phyloP scores from a whole-genome alignment of 1,284 basidiomycete genomes.

The Marasmius sp. region DNA sequence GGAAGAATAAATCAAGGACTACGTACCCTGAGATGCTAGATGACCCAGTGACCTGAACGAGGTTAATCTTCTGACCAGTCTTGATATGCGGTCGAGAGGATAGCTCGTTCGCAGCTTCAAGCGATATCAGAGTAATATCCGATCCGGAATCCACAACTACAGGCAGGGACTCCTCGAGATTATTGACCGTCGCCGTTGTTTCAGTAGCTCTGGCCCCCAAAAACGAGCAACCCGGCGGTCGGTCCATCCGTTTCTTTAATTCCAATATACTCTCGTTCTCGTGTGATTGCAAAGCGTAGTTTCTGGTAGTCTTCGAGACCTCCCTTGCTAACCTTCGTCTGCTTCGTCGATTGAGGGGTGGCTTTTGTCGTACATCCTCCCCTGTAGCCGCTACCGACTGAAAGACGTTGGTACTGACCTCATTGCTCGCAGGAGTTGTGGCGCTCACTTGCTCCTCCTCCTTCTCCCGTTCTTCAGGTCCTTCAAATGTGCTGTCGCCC shows the following conservation, averaged over 20 bases:
- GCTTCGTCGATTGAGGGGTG: too few relatives aligned
- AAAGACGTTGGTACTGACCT: too few relatives aligned
- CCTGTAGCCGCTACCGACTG: too few relatives aligned
- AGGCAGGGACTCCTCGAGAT: too few relatives aligned
- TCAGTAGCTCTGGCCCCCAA: constrained; percentile 18
- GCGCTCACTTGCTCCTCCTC: too few relatives aligned
- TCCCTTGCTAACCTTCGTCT: background rate
- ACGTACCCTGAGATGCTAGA: constrained; percentile 28
- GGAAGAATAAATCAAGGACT: constrained; percentile 22
- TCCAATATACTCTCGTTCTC: background rate
- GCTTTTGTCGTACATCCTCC: too few relatives aligned
- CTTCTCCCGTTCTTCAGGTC: too few relatives aligned
- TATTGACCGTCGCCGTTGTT: constrained; percentile 10
- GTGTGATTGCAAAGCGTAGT: background rate
- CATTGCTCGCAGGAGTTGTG: too few relatives aligned
- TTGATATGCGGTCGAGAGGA: too few relatives aligned
- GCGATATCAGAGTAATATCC: constrained; percentile 26
- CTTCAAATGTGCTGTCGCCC: too few relatives aligned
- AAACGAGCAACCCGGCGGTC: constrained; percentile 23
- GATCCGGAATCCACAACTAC: constrained; percentile 17
- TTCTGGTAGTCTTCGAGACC: background rate
- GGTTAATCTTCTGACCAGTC: constrained; percentile 24
- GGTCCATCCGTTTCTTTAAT: constrained; percentile 11
- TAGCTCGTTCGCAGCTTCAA: too few relatives aligned
- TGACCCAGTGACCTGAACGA: constrained; percentile 25